phyloP scores from a whole-genome alignment of 1,284 basidiomycete species.

The Cryptococcus floricola region DNA sequence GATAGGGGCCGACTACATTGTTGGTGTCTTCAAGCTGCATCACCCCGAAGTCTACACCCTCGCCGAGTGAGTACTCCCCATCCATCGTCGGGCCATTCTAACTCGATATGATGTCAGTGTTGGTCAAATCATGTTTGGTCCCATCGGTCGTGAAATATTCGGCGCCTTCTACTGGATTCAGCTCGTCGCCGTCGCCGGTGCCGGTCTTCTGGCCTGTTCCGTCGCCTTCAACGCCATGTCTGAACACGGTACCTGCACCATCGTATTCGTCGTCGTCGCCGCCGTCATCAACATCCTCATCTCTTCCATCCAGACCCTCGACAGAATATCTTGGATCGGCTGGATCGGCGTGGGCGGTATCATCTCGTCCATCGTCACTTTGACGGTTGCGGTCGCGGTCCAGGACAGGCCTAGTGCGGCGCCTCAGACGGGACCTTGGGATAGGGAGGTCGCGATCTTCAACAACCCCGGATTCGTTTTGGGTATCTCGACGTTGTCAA shows the following conservation, averaged over 20 bases:
- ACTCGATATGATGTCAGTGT: constrained; percentile 15
- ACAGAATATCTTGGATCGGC: constrained; percentile 43
- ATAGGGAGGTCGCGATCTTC: constrained; percentile 29
- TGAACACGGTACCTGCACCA: constrained; percentile 42
- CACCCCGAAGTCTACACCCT: constrained; percentile 36
- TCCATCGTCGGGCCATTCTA: neutral
- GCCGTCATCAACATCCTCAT: constrained; percentile 10
- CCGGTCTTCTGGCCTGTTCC: constrained; percentile 35
- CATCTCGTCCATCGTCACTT: constrained; percentile 39
- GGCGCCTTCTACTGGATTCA: constrained; percentile 29
- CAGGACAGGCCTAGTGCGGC: constrained; percentile 37
- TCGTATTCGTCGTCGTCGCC: constrained; percentile 38
- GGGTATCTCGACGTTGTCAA: constrained; percentile 41
- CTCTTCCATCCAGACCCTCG: constrained; percentile 27
- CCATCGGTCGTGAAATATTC: constrained; percentile 32
- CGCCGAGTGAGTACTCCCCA: constrained; percentile 13
- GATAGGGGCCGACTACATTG: constrained; percentile 30
- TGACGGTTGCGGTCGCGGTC: constrained; percentile 46
- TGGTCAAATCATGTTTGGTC: constrained; percentile 34
- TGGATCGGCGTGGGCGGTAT: constrained; percentile 38
- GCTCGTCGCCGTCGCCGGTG: constrained; percentile 27
- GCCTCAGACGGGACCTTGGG: constrained; percentile 6
- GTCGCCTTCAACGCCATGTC: constrained; percentile 49
- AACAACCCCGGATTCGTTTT: constrained; percentile 32
- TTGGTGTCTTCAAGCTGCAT: constrained; percentile 39